Base-by-base conservation (phyloP, 1,284 basidiomycete species). In the Lentinus polychrous region DNA sequence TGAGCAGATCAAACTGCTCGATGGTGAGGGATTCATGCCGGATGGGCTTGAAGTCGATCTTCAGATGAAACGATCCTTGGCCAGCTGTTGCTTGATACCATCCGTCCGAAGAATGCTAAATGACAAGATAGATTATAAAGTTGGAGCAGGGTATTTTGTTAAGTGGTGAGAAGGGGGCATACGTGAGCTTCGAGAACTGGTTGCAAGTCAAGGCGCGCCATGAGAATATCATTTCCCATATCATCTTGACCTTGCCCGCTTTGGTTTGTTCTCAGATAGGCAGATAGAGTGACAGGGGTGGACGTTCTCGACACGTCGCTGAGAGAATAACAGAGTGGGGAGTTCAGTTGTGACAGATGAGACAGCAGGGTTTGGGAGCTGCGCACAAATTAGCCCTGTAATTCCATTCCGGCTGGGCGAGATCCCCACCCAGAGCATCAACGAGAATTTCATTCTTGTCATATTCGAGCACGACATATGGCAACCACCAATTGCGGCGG, bases 401-500 rank as follows among this genome's bases (percentile, higher is more conserved):
- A 74, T 95, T 94, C 94, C 94, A 99, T 43, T 91, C 80, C 1
- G 95, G 95, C 60, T 72, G 80, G 11, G 76, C 63, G 36, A 87
- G 74, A 65, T 97, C 92, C 32, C 95, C 95, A 4, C 91, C 94
- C 55, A 97, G 78, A 6, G 94, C 93, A 71, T 98, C 94, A 55
- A 98, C 88, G 57, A 99, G 73, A 55, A 99, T 86, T 68, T 99
- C 94, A 70, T 99, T 99, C 81, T 98, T 98, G 76, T 99, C 95
- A 72, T 98, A 99, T 68, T 97, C 94, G 55, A 97, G 82, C 35
- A 96, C 94, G 64, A 96, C 86, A 61, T 97, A 99, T 18, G 95
- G 95, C 31, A 99, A 76, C 91, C 92, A 97, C 93, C 93, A 96
- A 64, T 82, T 83, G 53, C 92, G 89, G 65, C 86, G 90, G 57